Evolutionary conservation across 176 grass and related monocot species (phyloP), one percentile per base, ranked within the genome.

Genomic region (Carex pumila): DNA sequence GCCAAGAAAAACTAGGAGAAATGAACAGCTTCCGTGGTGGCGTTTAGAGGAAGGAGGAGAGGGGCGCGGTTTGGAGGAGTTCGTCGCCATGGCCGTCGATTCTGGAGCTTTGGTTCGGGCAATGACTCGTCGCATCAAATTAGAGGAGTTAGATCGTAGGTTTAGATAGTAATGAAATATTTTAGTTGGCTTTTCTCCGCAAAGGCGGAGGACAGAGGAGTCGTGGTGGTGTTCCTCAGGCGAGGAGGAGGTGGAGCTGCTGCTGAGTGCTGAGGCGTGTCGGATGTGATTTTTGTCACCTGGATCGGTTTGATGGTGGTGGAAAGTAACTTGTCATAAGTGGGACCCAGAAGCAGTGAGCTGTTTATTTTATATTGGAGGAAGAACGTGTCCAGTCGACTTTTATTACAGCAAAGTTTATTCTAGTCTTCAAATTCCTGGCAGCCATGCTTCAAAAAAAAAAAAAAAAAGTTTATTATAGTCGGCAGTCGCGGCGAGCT

Each of bases 101-200:
- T 83, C 79, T 30, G 68, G 13, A 36, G 85, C 65, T 21, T 88
- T 73, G 80, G 55, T 34, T 65, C 85, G 81, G 66, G 84, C 89
- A 89, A 89, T 88, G 49, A 76, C 25, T 6, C 89, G 85, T 77
- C 89, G 89, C 94, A 96, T 93, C 86, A 84, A 88, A 79, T 47
- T 58, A 71, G 59, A 62, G 31, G 10, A 15, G 15, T 54, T 31
- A 29, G 61, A 83, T 82, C 41, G 41, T 76, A 7, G 58, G 43
- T 4, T 18, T 79, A 37, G n/a, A 4, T 30, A 47, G 7, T 37
- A 30, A 59, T 81, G 12, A 34, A 81, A 57, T 37, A 6, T 10
- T 19, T 45, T 61, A 32, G 34, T 10, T 18, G 41, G 67, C 2
- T 52, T 25, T 82, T 67, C 80, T 52, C 36, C 61, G 36, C 50